phyloP scores from a whole-genome alignment of 495 filamentous ascomycete species.

The Aspergillus cristatus region DNA sequence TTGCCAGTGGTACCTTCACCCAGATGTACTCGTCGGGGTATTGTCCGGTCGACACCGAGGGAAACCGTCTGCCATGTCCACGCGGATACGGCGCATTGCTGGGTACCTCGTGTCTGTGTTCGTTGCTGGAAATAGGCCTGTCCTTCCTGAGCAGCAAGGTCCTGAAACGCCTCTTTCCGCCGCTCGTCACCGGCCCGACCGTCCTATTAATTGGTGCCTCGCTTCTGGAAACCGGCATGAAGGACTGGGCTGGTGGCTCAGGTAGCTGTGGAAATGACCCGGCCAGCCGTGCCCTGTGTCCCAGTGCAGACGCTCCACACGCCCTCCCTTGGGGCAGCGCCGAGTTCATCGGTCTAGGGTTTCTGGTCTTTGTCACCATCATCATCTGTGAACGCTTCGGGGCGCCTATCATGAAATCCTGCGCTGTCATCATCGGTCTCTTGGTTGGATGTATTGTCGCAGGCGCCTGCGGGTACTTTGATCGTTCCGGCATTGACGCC shows the following conservation, averaged over 20 bases:
- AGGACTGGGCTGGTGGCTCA: slow-evolving; percentile 77
- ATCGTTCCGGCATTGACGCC: slow-evolving; percentile 54
- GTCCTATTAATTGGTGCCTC: slow-evolving; percentile 70
- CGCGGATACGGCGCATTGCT: slow-evolving; percentile 78
- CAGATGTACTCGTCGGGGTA: slow-evolving; percentile 83
- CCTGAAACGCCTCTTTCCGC: slow-evolving; percentile 75
- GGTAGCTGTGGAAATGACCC: slow-evolving; percentile 52
- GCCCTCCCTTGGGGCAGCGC: slow-evolving; percentile 80
- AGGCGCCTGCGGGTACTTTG: slow-evolving; percentile 77
- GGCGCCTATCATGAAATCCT: slow-evolving; percentile 65
- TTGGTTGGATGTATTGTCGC: slow-evolving; percentile 84
- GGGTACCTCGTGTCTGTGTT: slow-evolving; percentile 56
- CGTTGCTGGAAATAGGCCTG: slow-evolving; percentile 34
- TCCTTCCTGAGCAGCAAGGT: slow-evolving; percentile 51
- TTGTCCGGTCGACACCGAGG: slow-evolving; percentile 56
- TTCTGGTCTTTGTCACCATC: slow-evolving; percentile 84
- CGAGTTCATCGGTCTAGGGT: slow-evolving; percentile 83
- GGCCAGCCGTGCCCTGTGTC: slow-evolving; percentile 53
- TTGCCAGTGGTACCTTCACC: slow-evolving; percentile 63
- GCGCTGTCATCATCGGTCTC: slow-evolving; percentile 70
- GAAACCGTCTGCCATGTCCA: slow-evolving; percentile 67
- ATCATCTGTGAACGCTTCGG: slow-evolving; percentile 81
- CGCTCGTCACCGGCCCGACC: slow-evolving; percentile 78
- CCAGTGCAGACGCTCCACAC: slow-evolving; percentile 62
- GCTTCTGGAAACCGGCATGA: slow-evolving; percentile 67